A percentile compares a stretch with the other conserved stretches of the same genome.
phyloP scores from a whole-genome alignment of 495 filamentous ascomycete species.

The Tuber calosporum region DNA sequence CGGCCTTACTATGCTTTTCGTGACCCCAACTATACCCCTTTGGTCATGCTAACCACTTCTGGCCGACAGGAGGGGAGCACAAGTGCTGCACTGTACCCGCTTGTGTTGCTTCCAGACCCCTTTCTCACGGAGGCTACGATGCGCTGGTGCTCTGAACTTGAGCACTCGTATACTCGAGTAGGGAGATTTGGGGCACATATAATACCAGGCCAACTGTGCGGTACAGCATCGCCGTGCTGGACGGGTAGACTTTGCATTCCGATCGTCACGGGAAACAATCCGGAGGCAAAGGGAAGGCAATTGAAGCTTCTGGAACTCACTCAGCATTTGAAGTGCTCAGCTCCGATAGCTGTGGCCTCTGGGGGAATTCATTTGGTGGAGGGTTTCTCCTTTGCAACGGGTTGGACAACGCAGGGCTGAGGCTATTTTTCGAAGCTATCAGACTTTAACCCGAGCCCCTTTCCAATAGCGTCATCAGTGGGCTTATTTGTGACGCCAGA shows the following conservation, averaged over 20 bases:
- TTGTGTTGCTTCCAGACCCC: not conserved
- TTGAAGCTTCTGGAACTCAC: not conserved
- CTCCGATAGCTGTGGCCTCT: not conserved
- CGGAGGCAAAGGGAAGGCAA: not conserved
- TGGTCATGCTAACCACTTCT: not conserved
- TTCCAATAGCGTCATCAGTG: conserved; percentile 33
- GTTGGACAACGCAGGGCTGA: not conserved
- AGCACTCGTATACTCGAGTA: not conserved
- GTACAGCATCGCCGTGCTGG: not conserved
- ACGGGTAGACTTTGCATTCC: not conserved
- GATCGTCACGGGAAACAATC: not conserved
- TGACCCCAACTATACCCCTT: not conserved
- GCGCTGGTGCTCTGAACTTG: not conserved
- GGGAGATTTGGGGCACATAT: not conserved
- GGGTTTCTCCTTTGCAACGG: not conserved
- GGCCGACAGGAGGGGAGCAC: not conserved
- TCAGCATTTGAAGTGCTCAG: not conserved
- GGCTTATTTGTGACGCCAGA: conserved; percentile 18
- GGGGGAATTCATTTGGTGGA: not conserved
- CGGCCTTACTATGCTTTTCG: not conserved
- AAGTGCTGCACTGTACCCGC: not conserved
- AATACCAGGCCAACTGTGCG: not conserved
- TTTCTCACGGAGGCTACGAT: not conserved
- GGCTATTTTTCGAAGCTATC: conserved; percentile 2
- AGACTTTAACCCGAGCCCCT: conserved; percentile 27